These are phyloP conservation scores for Xylariaceae sp. DNA, from an alignment of 2,329 filamentous ascomycete species.

Conservation along the genomic window DNA sequence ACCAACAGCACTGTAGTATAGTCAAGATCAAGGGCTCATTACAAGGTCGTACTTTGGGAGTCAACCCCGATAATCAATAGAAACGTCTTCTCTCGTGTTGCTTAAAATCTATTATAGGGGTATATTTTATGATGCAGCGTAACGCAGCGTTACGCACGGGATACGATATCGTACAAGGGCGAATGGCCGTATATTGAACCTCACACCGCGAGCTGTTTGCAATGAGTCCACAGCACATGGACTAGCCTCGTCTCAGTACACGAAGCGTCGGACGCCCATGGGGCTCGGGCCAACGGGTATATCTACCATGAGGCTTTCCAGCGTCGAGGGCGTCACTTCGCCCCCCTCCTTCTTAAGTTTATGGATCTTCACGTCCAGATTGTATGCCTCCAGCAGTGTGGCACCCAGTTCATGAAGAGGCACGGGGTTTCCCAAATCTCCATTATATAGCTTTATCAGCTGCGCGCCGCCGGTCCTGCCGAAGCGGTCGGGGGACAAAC, in stretches of 20 bases:
- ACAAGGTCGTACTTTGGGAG: too few species aligned
- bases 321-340: conserved; percentile 16
- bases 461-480: not conserved
- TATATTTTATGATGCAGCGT: too few species aligned
- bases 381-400: conserved; percentile 29
- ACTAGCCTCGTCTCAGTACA: not conserved
- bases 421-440: conserved; percentile 10
- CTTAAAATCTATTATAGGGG: too few species aligned
- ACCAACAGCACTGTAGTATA: too few species aligned
- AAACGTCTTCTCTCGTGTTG: too few species aligned
- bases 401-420: conserved; percentile 16
- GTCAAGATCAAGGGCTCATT: too few species aligned
- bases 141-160: too few species aligned
- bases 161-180: too few species aligned
- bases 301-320: conserved; percentile 23
- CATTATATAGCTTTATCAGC: conserved; percentile 19
- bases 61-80: too few species aligned
- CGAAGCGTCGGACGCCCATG: not conserved
- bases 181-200: too few species aligned
- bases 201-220: too few species aligned
- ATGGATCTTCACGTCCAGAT: conserved; percentile 28
- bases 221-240: too few species aligned
- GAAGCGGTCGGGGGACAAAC: not conserved
- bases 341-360: conserved; percentile 17
- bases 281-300: conserved; percentile 21